These are phyloP conservation scores for Kurtzmaniella fragi DNA, from an alignment of 805 yeast species.

Conservation along the genomic window DNA sequence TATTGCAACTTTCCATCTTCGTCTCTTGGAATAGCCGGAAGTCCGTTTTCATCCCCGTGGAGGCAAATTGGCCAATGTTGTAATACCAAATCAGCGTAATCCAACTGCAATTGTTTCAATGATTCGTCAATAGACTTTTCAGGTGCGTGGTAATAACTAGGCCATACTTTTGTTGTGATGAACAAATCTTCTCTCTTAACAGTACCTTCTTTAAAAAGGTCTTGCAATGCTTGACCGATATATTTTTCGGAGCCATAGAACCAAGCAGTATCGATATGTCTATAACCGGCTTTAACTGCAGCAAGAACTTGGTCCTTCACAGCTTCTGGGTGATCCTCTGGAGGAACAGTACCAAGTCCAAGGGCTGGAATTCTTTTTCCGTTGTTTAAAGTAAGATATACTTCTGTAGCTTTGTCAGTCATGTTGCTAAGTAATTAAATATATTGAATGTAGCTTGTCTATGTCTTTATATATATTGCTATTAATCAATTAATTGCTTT, in stretches of 20 bases:
- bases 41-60: slow-evolving; percentile 35
- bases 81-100: slow-evolving; percentile 41
- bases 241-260: slow-evolving; percentile 39
- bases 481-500: no score
- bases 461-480: no score
- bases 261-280: slow-evolving; percentile 53
- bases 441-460: no score
- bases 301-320: slow-evolving; percentile 30
- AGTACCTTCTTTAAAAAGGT: slow-evolving; percentile 43
- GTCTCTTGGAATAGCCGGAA: slow-evolving; percentile 32
- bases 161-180: slow-evolving; percentile 40
- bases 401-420: slow-evolving; percentile 26
- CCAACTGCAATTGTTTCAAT: slow-evolving; percentile 34
- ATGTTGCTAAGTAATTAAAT: no score
- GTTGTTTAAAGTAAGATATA: slow-evolving; percentile 45
- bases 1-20: slow-evolving; percentile 27
- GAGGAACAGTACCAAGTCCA: slow-evolving; percentile 53
- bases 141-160: slow-evolving; percentile 36
- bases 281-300: slow-evolving; percentile 41
- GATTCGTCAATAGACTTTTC: slow-evolving; percentile 38
- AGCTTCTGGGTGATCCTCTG: slow-evolving; percentile 21
- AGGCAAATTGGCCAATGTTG: slow-evolving; percentile 50
- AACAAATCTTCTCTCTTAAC: slow-evolving; percentile 43
- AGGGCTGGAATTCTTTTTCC: slow-evolving; percentile 61
- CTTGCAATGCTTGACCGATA: slow-evolving; percentile 43